Evolutionary conservation across 2,329 filamentous ascomycete genomes (phyloP).

Genomic region (Akanthomyces lecanii): DNA sequence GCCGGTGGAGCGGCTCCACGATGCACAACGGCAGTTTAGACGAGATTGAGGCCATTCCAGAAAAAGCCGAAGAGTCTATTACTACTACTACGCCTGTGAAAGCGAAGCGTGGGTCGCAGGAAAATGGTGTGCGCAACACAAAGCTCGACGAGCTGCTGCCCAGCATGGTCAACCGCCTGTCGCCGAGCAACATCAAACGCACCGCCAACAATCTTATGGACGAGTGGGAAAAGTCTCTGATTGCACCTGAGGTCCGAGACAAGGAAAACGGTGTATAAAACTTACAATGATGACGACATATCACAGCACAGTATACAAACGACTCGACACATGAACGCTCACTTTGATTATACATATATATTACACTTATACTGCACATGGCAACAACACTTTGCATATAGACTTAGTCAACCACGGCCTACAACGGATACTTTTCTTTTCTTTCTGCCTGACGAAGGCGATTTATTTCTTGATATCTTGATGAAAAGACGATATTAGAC

Average conservation of each 20-base stretch:
- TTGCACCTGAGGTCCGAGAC: slow-evolving; percentile 26
- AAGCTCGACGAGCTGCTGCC: slow-evolving; percentile 58
- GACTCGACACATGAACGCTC: not conserved
- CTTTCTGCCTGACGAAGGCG: not conserved
- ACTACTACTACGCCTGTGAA: slow-evolving; percentile 46
- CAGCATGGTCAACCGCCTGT: slow-evolving; percentile 66
- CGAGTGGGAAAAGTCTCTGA: slow-evolving; percentile 72
- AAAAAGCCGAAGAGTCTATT: slow-evolving; percentile 44
- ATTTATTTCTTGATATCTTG: not conserved
- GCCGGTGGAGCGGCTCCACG: slow-evolving; percentile 62
- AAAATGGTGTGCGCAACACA: slow-evolving; percentile 33
- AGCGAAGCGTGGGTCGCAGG: slow-evolving; percentile 29
- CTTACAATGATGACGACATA: not conserved
- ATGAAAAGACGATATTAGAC: not conserved
- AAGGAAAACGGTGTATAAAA: slow-evolving; percentile 32
- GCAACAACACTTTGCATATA: slow-evolving; percentile 6
- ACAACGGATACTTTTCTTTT: not conserved
- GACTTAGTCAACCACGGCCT: slow-evolving; percentile 9
- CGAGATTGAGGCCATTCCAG: slow-evolving; percentile 44
- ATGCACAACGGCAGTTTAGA: slow-evolving; percentile 38
- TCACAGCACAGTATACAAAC: not conserved
- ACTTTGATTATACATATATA: slow-evolving; percentile 1
- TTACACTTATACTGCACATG: not conserved
- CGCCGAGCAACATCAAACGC: slow-evolving; percentile 71
- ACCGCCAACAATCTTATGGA: slow-evolving; percentile 84